A percentile compares a stretch with the other conserved stretches of the same genome.
phyloP scores from a whole-genome alignment of 176 grass and related monocot species.

The Dactylis glomerata region DNA sequence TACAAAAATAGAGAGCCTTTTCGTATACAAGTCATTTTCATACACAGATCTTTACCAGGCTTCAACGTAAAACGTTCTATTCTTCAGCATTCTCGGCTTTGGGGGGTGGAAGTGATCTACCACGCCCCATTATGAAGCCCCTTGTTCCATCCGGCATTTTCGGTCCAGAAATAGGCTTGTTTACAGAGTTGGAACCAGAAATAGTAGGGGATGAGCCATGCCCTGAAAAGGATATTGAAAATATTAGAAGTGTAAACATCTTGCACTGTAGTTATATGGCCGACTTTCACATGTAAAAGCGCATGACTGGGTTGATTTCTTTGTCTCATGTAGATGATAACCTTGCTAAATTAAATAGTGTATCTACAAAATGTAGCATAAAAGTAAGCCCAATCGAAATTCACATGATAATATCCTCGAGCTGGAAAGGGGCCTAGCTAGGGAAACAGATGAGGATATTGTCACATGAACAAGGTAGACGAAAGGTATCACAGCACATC shows the following conservation, averaged over 20 bases:
- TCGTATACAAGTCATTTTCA: not conserved
- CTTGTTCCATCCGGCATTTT: conserved; percentile 89
- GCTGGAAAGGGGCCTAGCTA: not conserved
- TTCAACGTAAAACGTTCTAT: conserved; percentile 7
- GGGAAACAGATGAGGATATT: not conserved
- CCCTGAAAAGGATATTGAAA: conserved; percentile 2
- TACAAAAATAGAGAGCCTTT: not conserved
- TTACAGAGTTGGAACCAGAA: conserved; percentile 40
- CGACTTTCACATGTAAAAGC: not conserved
- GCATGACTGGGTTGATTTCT: conserved; percentile 10
- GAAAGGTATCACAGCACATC: not conserved
- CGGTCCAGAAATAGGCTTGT: conserved; percentile 68
- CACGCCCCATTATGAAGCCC: conserved; percentile 76
- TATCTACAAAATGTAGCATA: not conserved
- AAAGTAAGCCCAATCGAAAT: not conserved
- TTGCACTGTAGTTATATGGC: not conserved
- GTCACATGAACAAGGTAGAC: not conserved
- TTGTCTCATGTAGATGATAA: not conserved
- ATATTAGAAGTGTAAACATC: not conserved
- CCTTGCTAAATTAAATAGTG: not conserved
- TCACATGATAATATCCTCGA: not conserved
- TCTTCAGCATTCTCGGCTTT: conserved; percentile 31
- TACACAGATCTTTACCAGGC: not conserved
- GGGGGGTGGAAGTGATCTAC: conserved; percentile 37
- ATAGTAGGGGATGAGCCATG: not conserved